Conservation (phyloP, 352 stramenopile species). For the Thraustotheca clavata region DNA sequence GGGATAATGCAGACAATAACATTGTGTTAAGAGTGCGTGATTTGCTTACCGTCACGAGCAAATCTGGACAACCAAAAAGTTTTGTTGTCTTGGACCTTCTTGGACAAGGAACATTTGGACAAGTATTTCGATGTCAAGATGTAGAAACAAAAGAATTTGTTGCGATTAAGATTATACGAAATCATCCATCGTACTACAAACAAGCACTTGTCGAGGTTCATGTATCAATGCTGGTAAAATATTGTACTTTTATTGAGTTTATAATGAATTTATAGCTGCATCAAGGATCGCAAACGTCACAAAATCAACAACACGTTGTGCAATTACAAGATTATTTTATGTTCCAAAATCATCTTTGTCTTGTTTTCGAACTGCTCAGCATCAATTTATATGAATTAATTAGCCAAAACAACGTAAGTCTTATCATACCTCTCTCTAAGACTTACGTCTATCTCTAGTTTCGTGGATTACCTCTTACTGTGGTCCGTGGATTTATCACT, state of each 20-base stretch:
- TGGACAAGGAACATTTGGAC: constrained; percentile 90
- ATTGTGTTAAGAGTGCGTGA: constrained; percentile 38
- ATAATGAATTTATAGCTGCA: too few relatives aligned
- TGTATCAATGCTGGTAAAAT: constrained; percentile 52
- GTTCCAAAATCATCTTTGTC: constrained; percentile 76
- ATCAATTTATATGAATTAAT: constrained; percentile 89
- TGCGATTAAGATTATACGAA: constrained; percentile 55
- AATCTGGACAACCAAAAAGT: constrained; percentile 9
- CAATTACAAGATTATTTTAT: constrained; percentile 80
- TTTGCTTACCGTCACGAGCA: constrained; percentile 26
- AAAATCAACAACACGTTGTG: constrained; percentile 76
- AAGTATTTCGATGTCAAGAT: constrained; percentile 85
- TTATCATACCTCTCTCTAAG: not conserved
- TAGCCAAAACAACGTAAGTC: constrained; percentile 31
- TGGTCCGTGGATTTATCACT: constrained; percentile 57
- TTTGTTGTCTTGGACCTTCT: constrained; percentile 91
- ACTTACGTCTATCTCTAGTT: constrained; percentile 54
- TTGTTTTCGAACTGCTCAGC: constrained; percentile 87
- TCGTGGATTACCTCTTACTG: constrained; percentile 69
- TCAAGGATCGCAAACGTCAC: too few relatives aligned
- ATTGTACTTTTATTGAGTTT: too few relatives aligned
- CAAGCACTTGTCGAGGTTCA: constrained; percentile 51
- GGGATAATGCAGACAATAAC: constrained; percentile 45
- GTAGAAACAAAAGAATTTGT: constrained; percentile 47
- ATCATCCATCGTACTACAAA: constrained; percentile 22